Evolutionary conservation across 345 rosid genomes (phyloP).

Genomic region (Adansonia digitata): DNA sequence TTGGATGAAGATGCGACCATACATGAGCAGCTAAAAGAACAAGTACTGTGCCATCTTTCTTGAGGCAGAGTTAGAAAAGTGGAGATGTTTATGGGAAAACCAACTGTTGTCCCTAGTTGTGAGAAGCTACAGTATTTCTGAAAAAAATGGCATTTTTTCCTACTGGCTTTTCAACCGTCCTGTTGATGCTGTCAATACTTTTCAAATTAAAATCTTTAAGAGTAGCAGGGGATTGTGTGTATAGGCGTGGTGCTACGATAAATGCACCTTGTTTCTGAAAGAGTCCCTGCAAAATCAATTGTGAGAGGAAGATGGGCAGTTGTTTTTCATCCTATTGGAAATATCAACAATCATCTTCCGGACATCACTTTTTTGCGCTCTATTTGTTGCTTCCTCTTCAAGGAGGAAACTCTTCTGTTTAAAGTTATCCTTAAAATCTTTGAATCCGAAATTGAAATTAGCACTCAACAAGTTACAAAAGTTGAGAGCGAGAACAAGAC

Average conservation of each 20-base stretch:
- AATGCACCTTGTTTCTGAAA: slow-evolving; percentile 5
- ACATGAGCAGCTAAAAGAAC: slow-evolving; percentile 62
- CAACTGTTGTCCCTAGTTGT: background rate
- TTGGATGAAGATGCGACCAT: slow-evolving; percentile 52
- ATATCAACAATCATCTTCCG: slow-evolving; percentile 9
- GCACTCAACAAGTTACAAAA: background rate
- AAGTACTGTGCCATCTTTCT: slow-evolving; percentile 32
- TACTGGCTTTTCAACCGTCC: background rate
- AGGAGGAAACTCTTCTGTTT: background rate
- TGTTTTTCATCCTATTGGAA: slow-evolving; percentile 6
- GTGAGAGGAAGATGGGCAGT: slow-evolving; percentile 7
- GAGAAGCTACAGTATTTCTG: background rate
- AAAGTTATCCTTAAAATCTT: background rate
- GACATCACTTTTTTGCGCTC: background rate
- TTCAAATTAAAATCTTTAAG: background rate
- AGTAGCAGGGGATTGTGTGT: slow-evolving; percentile 8
- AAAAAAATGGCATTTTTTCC: background rate
- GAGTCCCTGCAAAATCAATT: slow-evolving; percentile 7
- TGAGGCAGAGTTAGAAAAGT: background rate
- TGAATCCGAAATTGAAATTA: no score
- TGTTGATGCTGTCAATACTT: background rate
- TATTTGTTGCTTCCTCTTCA: background rate
- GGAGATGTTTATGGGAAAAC: background rate
- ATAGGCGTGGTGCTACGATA: background rate
- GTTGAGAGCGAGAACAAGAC: background rate